Evolutionary conservation across 805 yeast species (phyloP).

Genomic region (Metschnikowia baotianmanensis): DNA sequence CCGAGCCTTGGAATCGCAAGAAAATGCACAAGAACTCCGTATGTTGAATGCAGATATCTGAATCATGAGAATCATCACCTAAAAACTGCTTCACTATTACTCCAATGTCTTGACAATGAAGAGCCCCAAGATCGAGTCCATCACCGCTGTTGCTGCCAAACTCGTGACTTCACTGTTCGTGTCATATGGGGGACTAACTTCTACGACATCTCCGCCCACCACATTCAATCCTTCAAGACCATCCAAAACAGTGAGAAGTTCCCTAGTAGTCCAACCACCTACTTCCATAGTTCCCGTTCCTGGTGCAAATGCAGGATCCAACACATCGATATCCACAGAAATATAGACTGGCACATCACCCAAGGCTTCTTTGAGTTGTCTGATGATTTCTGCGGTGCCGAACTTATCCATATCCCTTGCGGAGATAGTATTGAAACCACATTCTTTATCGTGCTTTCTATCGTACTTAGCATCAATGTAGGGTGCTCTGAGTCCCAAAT

Average conservation of each 20-base stretch:
- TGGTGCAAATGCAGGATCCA: slow-evolving; percentile 73
- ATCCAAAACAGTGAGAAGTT: slow-evolving; percentile 56
- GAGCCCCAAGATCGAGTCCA: slow-evolving; percentile 47
- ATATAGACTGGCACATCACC: slow-evolving; percentile 44
- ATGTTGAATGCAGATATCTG: no score
- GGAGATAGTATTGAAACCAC: slow-evolving; percentile 47
- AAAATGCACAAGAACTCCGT: no score
- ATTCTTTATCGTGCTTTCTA: slow-evolving; percentile 44
- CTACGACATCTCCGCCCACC: slow-evolving; percentile 77
- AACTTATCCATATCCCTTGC: slow-evolving; percentile 47
- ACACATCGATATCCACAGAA: slow-evolving; percentile 55
- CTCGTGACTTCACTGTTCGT: slow-evolving; percentile 60
- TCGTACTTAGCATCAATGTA: slow-evolving; percentile 42
- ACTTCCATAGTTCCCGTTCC: slow-evolving; percentile 80
- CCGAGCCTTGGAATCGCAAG: no score
- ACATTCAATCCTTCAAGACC: slow-evolving; percentile 57
- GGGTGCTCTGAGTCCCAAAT: slow-evolving; percentile 68
- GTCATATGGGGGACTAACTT: slow-evolving; percentile 66
- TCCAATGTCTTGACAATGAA: slow-evolving; percentile 31
- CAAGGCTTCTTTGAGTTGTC: slow-evolving; percentile 32
- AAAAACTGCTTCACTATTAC: no score
- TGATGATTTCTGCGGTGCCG: slow-evolving; percentile 39
- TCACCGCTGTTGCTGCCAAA: slow-evolving; percentile 63
- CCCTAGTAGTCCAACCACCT: slow-evolving; percentile 68
- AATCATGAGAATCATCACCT: no score